Evolutionary conservation across 352 stramenopile genomes (phyloP).

Genomic region (Pythium brassicae): DNA sequence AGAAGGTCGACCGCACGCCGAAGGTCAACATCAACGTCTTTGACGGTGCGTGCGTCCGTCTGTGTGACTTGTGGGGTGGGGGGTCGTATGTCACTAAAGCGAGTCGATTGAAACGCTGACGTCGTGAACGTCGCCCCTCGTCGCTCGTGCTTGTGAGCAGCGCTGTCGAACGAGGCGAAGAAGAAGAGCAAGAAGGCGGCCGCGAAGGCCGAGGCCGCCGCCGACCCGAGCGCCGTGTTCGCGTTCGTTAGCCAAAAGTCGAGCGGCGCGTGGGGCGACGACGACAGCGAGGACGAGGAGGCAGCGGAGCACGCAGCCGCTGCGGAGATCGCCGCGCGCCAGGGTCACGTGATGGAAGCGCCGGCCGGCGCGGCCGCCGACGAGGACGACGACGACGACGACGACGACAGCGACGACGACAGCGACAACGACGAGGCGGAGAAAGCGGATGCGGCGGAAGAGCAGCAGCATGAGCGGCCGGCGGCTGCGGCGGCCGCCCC

Average conservation of each 20-base stretch:
- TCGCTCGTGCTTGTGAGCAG: not conserved
- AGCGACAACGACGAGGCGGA: conserved; percentile 32
- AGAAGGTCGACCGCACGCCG: conserved; percentile 14
- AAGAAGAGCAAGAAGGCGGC: conserved; percentile 68
- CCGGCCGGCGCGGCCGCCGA: conserved; percentile 34
- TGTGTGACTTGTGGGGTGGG: no score
- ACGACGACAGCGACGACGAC: conserved; percentile 43
- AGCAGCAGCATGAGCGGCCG: no score
- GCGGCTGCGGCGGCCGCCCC: conserved; percentile 2
- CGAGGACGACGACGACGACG: conserved; percentile 31
- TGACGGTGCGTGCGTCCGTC: conserved; percentile 6
- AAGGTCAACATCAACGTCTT: conserved; percentile 20
- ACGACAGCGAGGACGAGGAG: conserved; percentile 71
- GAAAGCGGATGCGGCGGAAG: conserved; percentile 13
- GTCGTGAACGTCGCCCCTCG: no score
- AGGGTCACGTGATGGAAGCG: conserved; percentile 20
- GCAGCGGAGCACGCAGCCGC: conserved; percentile 23
- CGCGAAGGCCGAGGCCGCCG: conserved; percentile 23
- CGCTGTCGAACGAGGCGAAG: conserved; percentile 17
- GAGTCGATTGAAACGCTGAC: not conserved
- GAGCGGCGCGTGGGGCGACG: conserved; percentile 57
- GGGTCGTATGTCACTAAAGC: not conserved
- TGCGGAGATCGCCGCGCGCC: conserved; percentile 14
- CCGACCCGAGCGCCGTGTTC: conserved; percentile 50
- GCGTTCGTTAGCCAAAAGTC: conserved; percentile 73